phyloP scores from a whole-genome alignment of 108 stramenopile genomes.

The Cyclotella atomus region DNA sequence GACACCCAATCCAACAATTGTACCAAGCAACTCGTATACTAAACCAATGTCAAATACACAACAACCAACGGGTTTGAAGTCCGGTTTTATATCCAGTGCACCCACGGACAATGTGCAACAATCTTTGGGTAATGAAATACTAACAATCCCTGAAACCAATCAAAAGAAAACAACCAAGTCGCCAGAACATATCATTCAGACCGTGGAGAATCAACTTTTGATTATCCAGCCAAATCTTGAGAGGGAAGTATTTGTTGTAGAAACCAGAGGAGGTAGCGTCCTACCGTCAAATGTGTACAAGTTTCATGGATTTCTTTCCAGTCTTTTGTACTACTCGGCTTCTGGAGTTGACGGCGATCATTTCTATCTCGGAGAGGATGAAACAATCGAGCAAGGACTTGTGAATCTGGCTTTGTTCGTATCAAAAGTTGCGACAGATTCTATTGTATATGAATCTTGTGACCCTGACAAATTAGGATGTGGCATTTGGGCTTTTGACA shows the following conservation, averaged over 20 bases:
- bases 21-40: too few species aligned
- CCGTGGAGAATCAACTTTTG: background rate
- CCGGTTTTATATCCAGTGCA: background rate
- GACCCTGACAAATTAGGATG: slow-evolving; percentile 17
- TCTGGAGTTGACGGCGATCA: slow-evolving; percentile 1
- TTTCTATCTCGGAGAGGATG: slow-evolving; percentile 19
- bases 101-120: too few species aligned
- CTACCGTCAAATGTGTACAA: slow-evolving; percentile 16
- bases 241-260: slow-evolving; percentile 20
- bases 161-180: background rate
- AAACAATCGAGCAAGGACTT: slow-evolving; percentile 20
- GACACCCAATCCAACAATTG: too few species aligned
- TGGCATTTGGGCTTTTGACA: slow-evolving; percentile 19
- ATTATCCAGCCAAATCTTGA: background rate
- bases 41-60: background rate
- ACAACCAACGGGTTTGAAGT: background rate
- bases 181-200: slow-evolving; percentile 3
- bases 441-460: slow-evolving; percentile 23
- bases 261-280: slow-evolving; percentile 12
- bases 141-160: slow-evolving; percentile 8
- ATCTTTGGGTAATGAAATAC: background rate
- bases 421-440: slow-evolving; percentile 22
- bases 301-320: slow-evolving; percentile 15
- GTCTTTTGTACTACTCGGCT: slow-evolving; percentile 11
- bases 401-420: slow-evolving; percentile 25